A percentile compares a stretch with the other conserved stretches of the same genome.
These are phyloP conservation scores for Psilocybe azurescens DNA, from an alignment of 768 basidiomycete species.

Conservation along the genomic window DNA sequence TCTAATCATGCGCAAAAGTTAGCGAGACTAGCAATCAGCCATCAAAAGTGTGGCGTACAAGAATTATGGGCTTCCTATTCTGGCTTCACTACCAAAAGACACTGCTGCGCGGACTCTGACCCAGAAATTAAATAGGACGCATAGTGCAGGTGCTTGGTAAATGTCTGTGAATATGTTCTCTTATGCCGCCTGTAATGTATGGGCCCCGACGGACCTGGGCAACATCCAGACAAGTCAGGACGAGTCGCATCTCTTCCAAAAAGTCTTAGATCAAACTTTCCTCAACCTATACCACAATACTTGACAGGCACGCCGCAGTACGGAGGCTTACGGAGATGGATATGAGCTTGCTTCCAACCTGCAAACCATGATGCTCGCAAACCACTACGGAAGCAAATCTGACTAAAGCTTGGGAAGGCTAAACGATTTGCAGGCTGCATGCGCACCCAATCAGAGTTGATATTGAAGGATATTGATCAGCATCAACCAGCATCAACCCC, in stretches of 20 bases:
- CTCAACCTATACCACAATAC: neutral
- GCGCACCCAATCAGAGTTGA: neutral
- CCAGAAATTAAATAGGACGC: no score
- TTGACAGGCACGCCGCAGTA: neutral
- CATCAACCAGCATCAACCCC: neutral
- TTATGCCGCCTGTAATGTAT: no score
- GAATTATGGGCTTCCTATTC: neutral
- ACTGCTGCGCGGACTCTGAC: no score
- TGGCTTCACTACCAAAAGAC: no score
- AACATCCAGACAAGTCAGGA: neutral
- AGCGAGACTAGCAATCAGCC: neutral
- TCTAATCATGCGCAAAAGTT: no score
- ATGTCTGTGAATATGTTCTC: no score
- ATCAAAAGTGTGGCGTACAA: conserved; percentile 4
- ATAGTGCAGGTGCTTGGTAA: no score
- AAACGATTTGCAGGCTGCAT: neutral
- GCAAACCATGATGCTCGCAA: neutral
- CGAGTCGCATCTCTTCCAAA: neutral
- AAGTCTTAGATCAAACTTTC: neutral
- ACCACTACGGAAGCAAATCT: neutral
- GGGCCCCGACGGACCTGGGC: neutral
- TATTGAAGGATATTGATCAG: neutral
- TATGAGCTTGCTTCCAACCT: neutral
- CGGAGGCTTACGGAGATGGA: neutral
- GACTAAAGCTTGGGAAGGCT: neutral